A percentile compares a stretch with the other conserved stretches of the same genome.
Evolutionary conservation across 371 early-diverging fungal species (phyloP).

Genomic region (Mycotypha africana): DNA sequence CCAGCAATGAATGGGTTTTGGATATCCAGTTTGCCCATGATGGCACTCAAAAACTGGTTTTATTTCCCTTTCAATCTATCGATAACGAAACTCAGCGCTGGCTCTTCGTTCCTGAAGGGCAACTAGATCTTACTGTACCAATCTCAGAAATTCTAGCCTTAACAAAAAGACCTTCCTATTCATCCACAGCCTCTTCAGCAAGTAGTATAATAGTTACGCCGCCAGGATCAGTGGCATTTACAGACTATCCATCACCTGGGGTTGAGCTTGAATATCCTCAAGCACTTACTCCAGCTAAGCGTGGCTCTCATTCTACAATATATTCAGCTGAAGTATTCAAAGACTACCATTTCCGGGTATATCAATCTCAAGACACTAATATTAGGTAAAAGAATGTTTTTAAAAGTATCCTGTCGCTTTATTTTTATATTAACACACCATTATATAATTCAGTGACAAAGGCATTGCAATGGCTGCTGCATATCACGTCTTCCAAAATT

Average conservation of each 20-base stretch:
- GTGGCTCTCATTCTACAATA: slow-evolving; percentile 36
- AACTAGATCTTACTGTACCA: slow-evolving; percentile 11
- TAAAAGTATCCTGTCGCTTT: not conserved
- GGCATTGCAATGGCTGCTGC: slow-evolving; percentile 47
- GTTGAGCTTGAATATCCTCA: slow-evolving; percentile 15
- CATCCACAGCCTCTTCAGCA: slow-evolving; percentile 8
- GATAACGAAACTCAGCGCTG: slow-evolving; percentile 44
- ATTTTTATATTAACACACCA: too few species aligned
- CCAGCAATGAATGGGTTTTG: slow-evolving; percentile 41
- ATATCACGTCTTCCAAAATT: slow-evolving; percentile 38
- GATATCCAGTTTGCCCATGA: slow-evolving; percentile 22
- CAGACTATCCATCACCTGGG: slow-evolving; percentile 5
- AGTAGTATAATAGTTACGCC: slow-evolving; percentile 14
- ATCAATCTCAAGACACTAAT: slow-evolving; percentile 16
- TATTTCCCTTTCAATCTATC: slow-evolving; percentile 35
- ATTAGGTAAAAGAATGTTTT: slow-evolving; percentile 17
- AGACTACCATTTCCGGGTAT: slow-evolving; percentile 31
- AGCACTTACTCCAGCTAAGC: slow-evolving; percentile 39
- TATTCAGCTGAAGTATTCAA: slow-evolving; percentile 28
- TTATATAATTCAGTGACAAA: slow-evolving; percentile 31
- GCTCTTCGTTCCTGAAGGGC: slow-evolving; percentile 30
- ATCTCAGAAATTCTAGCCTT: not conserved
- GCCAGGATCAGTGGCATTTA: slow-evolving; percentile 14
- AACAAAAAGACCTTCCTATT: not conserved
- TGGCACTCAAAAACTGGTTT: slow-evolving; percentile 23